Evolutionary conservation across 106 monocot genomes (phyloP), one percentile per base, ranked within the genome.

Genomic region (Dendrobium nobile): DNA sequence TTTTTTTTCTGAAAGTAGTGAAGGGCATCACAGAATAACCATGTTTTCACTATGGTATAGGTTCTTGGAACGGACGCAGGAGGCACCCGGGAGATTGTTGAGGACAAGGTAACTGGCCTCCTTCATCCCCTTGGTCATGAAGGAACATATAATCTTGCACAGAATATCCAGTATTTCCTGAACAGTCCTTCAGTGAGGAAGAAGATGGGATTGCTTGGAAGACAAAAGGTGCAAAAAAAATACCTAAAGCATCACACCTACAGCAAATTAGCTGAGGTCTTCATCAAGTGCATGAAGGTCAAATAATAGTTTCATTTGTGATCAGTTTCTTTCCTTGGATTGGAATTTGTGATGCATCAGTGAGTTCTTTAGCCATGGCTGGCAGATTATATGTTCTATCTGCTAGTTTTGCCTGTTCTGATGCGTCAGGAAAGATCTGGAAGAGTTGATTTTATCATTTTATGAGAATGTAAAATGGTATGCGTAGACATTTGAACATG

Each of bases 61-160:
- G 90, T 96, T 24, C 87, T 96, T 5, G 96, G 96, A 82, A 96
- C 96, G 33, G 90, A 96, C 81, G 96, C 93, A 8, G 76, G 76
- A 27, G 76, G 76, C 48, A 76, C 76, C 2, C 0, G 76, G 22
- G 76, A 76, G 27, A 51, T 76, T 48, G 76, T 76, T 0, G 48
- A 76, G 47, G 48, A 76, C 48, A 76, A 76, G 48, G 76, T 76
- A 15, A 76, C 76, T 10, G 76, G 48, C 51, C 76, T 76, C 9
- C 44, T 75, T 19, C 76, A 76, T 76, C 76, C 76, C 27, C 16
- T 48, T 1, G 76, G 76, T 27, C 48, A 18, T 26, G 76, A 76
- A 20, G 76, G 76, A 10, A 76, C 48, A 26, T 10, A 47, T 22
- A 72, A 47, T 4, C 87, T 96, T 22, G 76, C 76, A 9, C 76